These are phyloP conservation scores for Verbena officinalis DNA, from an alignment of 257 asterid genomes.

Conservation along the genomic window DNA sequence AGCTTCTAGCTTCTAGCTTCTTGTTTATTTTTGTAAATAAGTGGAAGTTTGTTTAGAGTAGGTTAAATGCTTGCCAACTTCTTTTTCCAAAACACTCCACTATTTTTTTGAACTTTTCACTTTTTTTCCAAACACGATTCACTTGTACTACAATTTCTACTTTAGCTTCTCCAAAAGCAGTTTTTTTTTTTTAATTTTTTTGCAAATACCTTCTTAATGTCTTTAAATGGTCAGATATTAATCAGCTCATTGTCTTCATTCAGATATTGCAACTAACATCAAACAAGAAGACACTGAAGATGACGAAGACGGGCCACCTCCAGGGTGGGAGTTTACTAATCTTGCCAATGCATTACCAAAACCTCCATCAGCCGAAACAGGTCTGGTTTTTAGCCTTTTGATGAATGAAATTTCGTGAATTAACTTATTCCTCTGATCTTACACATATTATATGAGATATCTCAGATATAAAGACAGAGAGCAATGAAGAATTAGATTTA, in stretches of 20 bases:
- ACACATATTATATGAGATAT: constrained; percentile 31
- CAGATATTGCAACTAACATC: constrained; percentile 50
- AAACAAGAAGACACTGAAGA: constrained; percentile 46
- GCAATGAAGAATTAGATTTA: constrained; percentile 44
- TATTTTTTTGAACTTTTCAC: no score
- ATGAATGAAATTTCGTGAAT: no score
- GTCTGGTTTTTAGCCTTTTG: constrained; percentile 34
- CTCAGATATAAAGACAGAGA: constrained; percentile 45
- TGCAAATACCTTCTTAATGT: no score
- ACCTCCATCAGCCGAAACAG: constrained; percentile 37
- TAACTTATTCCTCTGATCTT: constrained; percentile 23
- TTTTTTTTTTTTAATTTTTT: no score
- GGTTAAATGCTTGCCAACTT: no score
- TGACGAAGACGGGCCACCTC: constrained; percentile 72
- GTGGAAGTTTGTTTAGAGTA: no score
- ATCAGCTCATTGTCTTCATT: constrained; percentile 35
- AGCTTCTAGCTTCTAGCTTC: no score
- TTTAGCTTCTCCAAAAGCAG: no score
- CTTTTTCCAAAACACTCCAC: no score
- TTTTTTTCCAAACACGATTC: no score
- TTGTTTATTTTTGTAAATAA: no score
- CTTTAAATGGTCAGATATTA: constrained; percentile 15
- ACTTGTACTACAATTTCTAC: no score
- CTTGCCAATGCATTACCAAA: constrained; percentile 44
- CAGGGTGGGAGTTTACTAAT: constrained; percentile 57